A percentile compares a stretch with the other conserved stretches of the same genome.
These are phyloP conservation scores for Mycena polygramma DNA, from an alignment of 768 basidiomycete genomes.

Conservation along the genomic window DNA sequence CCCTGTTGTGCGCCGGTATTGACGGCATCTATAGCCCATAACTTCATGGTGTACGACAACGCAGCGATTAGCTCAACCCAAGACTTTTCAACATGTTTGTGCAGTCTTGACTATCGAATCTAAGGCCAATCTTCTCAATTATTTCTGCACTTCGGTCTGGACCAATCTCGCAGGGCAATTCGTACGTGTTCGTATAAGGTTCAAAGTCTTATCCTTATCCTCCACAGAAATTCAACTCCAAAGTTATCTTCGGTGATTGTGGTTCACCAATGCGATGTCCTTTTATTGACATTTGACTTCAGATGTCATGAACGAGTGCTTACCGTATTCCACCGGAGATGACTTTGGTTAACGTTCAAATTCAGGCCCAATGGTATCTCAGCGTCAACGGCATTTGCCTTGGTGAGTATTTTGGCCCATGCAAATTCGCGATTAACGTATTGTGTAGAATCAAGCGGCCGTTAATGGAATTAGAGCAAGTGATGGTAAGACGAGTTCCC, in stretches of 20 bases:
- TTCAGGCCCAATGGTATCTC: constrained; percentile 64
- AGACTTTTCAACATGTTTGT: constrained; percentile 22
- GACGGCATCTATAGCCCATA: constrained; percentile 59
- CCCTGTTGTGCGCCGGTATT: neutral
- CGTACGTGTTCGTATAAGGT: constrained; percentile 48
- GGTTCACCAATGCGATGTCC: neutral
- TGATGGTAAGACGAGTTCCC: constrained; percentile 47
- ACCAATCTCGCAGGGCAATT: constrained; percentile 67
- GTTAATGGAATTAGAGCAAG: constrained; percentile 73
- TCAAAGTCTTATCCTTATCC: neutral
- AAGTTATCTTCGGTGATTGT: constrained; percentile 67
- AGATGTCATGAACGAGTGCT: constrained; percentile 70
- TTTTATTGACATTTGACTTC: neutral
- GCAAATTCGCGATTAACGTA: neutral
- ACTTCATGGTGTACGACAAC: constrained; percentile 72
- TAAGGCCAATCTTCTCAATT: no score
- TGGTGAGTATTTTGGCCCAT: constrained; percentile 49
- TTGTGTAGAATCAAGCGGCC: constrained; percentile 69
- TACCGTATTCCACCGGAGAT: no score
- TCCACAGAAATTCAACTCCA: constrained; percentile 57
- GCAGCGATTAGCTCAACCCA: constrained; percentile 62
- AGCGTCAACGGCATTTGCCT: constrained; percentile 61
- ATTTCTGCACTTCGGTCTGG: constrained; percentile 58
- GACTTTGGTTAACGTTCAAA: no score
- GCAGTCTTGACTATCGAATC: no score